Percentiles rank a stretch among this genome's conserved stretches.
Conservation (phyloP, 805 yeast species). For the Yarrowia osloensis region DNA sequence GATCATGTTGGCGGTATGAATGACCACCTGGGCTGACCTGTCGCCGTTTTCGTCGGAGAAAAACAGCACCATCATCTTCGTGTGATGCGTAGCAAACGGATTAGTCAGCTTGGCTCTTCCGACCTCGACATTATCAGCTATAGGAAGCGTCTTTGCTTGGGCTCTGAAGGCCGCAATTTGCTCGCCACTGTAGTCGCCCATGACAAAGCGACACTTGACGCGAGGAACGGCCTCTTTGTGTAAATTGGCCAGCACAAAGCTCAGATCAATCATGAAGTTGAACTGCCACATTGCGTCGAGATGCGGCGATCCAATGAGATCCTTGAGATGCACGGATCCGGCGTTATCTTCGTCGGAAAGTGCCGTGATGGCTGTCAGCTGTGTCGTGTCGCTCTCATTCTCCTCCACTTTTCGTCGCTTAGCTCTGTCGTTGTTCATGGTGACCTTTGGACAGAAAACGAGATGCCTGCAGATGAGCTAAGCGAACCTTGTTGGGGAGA, state of each 20-base stretch:
- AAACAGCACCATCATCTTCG: constrained; percentile 42
- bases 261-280: constrained; percentile 39
- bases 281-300: constrained; percentile 41
- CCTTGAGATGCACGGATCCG: constrained; percentile 35
- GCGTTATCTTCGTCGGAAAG: constrained; percentile 29
- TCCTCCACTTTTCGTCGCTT: not conserved
- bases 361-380: not conserved
- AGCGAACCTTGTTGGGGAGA: not conserved
- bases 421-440: not conserved
- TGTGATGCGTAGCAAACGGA: constrained; percentile 41
- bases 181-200: constrained; percentile 35
- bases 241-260: constrained; percentile 37
- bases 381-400: not conserved
- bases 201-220: constrained; percentile 34
- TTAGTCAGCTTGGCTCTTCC: constrained; percentile 34
- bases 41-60: constrained; percentile 28
- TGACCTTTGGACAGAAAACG: not conserved
- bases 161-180: not conserved
- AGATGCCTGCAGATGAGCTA: not conserved
- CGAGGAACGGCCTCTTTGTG: constrained; percentile 31
- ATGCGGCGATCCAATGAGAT: constrained; percentile 36
- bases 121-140: constrained; percentile 34
- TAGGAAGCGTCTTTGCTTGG: not conserved
- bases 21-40: constrained; percentile 36
- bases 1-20: constrained; percentile 43